phyloP scores from a whole-genome alignment of 768 basidiomycete species.

The Boletus rufocinnamomeus region DNA sequence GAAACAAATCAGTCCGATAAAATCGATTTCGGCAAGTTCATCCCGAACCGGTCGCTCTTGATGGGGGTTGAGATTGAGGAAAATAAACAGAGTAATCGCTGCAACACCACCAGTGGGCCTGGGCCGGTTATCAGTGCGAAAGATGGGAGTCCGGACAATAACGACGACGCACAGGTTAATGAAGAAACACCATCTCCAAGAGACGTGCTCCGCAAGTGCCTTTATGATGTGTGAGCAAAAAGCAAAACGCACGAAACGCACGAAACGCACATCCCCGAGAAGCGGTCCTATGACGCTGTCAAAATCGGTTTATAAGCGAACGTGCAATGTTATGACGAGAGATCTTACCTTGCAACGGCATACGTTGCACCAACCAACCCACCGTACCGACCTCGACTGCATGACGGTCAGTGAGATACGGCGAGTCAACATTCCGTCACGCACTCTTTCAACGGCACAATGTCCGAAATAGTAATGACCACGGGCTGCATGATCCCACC shows the following conservation, averaged over 20 bases:
- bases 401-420: conserved; percentile 20
- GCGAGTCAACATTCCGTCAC: conserved; percentile 20
- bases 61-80: conserved; percentile 80
- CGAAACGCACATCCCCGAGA: conserved; percentile 68
- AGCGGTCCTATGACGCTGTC: conserved; percentile 73
- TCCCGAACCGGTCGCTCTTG: conserved; percentile 55
- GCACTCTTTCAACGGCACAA: conserved; percentile 77
- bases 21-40: conserved; percentile 70
- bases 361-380: conserved; percentile 77
- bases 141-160: not conserved
- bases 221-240: conserved; percentile 8
- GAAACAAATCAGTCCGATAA: conserved; percentile 63
- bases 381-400: conserved; percentile 75
- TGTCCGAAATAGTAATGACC: conserved; percentile 79
- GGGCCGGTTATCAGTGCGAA: not conserved
- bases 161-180: conserved; percentile 61
- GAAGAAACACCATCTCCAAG: conserved; percentile 87
- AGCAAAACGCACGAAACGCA: not conserved
- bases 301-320: not conserved
- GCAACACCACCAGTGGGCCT: conserved; percentile 77
- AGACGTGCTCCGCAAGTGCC: conserved; percentile 72
- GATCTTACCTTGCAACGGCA: conserved; percentile 57
- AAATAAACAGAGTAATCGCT: conserved; percentile 61
- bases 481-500: conserved; percentile 79
- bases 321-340: not conserved